Base-by-base conservation (phyloP, 164 flowering plant genomes). In the Macadamia tetraphylla region DNA sequence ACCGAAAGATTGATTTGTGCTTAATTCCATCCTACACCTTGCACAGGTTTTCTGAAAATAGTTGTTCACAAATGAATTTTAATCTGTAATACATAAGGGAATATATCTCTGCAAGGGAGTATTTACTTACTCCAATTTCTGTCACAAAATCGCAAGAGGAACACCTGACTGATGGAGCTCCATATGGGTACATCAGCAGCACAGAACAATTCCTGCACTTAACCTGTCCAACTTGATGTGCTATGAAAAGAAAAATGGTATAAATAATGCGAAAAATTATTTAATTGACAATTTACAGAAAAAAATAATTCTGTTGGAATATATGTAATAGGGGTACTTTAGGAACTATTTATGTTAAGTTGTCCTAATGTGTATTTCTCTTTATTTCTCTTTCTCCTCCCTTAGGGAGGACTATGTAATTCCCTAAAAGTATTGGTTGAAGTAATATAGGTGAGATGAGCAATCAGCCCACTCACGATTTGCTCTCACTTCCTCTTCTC, bases 111-210 rank as follows among this genome's bases (percentile, higher is more conserved):
- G 8, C 23, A 29, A 68, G 17, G 46, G 48, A 17, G 2, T 23
- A 23, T 9, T 7, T 48, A 75, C 78, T 70, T 72, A 93, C 98
- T 66, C 91, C 88, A 68, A 93, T 86, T 76, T 91, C 83, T 44
- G 94, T 93, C 76, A 87, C 83, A 67, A 56, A 79, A 51, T 32
- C 81, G 74, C 98, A 93, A 55, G 81, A 78, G 48, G 89, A 81
- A 71, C 98, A 93, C 53, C 75, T 80, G 40, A 93, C 94, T 18
- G 85, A 75, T 67, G 88, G 78, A 76, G 96, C 88, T 64, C 94
- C 97, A 79, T 81, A 82, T 23, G 84, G 90, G 70, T 89, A 89
- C 94, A 93, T 87, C 80, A 93, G 83, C 81, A 93, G 75, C 67
- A 86, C 82, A 4, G 77, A 69, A 81, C 98, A 93, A 46, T 77